Evolutionary conservation across 495 filamentous ascomycete species (phyloP), one percentile per base, ranked within the genome.

Genomic region (Bryoglossum gracile): DNA sequence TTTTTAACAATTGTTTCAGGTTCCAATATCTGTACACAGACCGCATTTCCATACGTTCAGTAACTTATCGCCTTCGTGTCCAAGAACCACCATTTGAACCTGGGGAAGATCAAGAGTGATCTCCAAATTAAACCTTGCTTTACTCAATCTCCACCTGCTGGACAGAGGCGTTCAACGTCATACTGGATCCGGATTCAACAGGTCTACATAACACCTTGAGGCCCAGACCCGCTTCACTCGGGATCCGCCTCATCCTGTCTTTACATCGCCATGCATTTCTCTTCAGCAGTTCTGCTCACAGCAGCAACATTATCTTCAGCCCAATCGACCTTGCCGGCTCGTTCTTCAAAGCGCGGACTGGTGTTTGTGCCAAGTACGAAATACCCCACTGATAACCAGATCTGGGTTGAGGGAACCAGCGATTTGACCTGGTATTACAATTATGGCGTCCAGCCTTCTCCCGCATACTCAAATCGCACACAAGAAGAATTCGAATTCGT

Each of bases 381-480:
- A 2, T 64, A 68, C 46, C 73, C 72, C 3, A 40, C 59, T 1
- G 84, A 89, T 61, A 76, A 83, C 63, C 50, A 64, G 11, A 72
- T 82, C 46, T 87, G 83, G 81, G 62, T 68, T 26, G 54, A 62
- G 11, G 43, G 67, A 5, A 62, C 58, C 23, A 76, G 73, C 6
- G 73, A 76, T 42, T 59, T 89, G 53, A 86, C 80, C 1, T 90
- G 86, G 86, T 90, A 90, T 67, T 89, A 89, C 74, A 87, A 87
- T 66, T 89, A 89, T 65, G 53, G 56, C 13, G 55, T 69, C 36
- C 56, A 58, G 2, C 82, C 82, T 21, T 75, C 81, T 8, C 33
- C 69, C 0, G 62, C 62, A 21, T 78, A 72, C 63, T 43, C 58
- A 23, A 64, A 65, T 44, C 46, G 30, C 4, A 22, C 57, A 4